A percentile compares a stretch with the other conserved stretches of the same genome.
Evolutionary conservation across 257 asterid species (phyloP).

Genomic region (Primulina tabacum): DNA sequence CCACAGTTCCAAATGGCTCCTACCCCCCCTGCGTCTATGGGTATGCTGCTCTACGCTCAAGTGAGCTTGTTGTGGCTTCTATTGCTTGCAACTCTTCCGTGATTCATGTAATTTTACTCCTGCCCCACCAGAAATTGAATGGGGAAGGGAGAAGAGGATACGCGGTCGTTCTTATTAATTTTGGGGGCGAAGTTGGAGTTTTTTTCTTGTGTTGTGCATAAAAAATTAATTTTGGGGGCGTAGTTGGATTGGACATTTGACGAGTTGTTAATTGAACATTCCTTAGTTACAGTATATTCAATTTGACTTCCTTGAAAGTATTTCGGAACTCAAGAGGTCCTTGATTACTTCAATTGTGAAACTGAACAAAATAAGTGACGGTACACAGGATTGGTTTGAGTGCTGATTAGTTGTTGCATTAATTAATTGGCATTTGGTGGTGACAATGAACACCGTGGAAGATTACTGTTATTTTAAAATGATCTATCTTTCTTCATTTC

Average conservation of each 20-base stretch:
- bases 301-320: neutral
- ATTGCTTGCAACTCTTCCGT: neutral
- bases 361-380: slow-evolving; percentile 10
- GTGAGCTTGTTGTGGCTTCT: neutral
- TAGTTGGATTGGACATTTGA: no score
- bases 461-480: neutral
- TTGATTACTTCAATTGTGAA: neutral
- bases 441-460: neutral
- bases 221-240: no score
- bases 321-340: neutral
- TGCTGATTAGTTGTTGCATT: slow-evolving; percentile 10
- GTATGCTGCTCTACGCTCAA: neutral
- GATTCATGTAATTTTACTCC: no score
- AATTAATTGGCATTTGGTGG: neutral
- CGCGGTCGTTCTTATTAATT: no score
- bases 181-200: no score
- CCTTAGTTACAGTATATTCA: slow-evolving; percentile 3
- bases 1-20: slow-evolving; percentile 40
- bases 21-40: neutral
- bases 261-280: neutral
- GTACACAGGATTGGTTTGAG: slow-evolving; percentile 10
- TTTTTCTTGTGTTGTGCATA: no score
- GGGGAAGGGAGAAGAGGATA: no score
- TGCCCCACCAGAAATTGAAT: no score
- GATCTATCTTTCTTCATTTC: neutral